A percentile compares a stretch with the other conserved stretches of the same genome.
These are phyloP conservation scores for Rutidosis leptorrhynchoides DNA, from an alignment of 129 eudicot species.

Conservation along the genomic window DNA sequence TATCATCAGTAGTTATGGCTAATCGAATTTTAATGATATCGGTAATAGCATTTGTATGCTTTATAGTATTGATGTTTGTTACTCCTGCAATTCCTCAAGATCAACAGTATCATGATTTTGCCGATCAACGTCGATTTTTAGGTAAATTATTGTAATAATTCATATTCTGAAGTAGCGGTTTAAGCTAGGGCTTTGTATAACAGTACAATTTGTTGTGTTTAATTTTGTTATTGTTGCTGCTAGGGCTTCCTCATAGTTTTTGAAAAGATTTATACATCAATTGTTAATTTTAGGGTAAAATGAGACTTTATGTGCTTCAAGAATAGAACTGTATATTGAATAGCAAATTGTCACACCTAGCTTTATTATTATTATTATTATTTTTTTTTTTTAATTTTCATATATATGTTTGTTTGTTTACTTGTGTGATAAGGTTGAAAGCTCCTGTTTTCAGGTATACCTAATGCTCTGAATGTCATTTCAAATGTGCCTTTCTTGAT, in stretches of 20 bases:
- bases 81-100: conserved; percentile 82
- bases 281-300: conserved; percentile 6
- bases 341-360: conserved; percentile 11
- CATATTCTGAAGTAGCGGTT: conserved; percentile 15
- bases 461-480: conserved; percentile 67
- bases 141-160: conserved; percentile 30
- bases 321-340: conserved; percentile 1
- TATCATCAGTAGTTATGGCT: conserved; percentile 14
- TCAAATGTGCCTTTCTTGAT: conserved; percentile 72
- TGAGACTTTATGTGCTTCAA: background rate
- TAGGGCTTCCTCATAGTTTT: background rate
- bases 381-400: background rate
- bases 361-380: background rate
- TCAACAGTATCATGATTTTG: conserved; percentile 73
- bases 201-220: background rate
- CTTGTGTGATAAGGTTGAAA: conserved; percentile 15
- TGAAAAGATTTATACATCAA: conserved; percentile 6
- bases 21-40: conserved; percentile 41
- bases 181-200: conserved; percentile 8
- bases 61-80: conserved; percentile 67
- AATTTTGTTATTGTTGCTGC: conserved; percentile 1
- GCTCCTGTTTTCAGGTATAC: conserved; percentile 60
- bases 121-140: conserved; percentile 65
- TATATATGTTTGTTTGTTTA: background rate
- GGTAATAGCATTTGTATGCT: conserved; percentile 60